Percentiles rank a stretch among this genome's conserved stretches.
phyloP scores from a whole-genome alignment of 805 yeast species.

The Saturnispora galanensis region DNA sequence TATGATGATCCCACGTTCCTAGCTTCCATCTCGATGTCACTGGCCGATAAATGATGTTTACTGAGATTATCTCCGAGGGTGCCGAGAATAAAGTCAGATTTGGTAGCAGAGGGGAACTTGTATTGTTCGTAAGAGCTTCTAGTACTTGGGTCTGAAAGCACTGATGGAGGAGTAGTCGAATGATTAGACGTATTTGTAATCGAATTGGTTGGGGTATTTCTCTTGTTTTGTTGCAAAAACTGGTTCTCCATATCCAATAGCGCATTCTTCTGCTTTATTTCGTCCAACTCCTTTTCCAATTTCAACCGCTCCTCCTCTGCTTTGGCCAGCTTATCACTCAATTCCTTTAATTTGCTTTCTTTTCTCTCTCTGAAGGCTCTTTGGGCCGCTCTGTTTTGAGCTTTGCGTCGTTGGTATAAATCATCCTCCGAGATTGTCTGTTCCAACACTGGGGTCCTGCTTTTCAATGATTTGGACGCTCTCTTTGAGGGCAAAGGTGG shows the following conservation, averaged over 20 bases:
- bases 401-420: slow-evolving; percentile 49
- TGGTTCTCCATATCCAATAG: slow-evolving; percentile 56
- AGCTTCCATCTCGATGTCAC: slow-evolving; percentile 11
- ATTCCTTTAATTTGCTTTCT: slow-evolving; percentile 59
- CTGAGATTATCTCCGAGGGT: slow-evolving; percentile 12
- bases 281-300: slow-evolving; percentile 33
- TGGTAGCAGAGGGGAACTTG: slow-evolving; percentile 20
- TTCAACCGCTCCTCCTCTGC: slow-evolving; percentile 40
- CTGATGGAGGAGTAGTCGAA: not conserved
- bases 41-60: slow-evolving; percentile 6
- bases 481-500: slow-evolving; percentile 2
- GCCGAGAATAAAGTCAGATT: slow-evolving; percentile 16
- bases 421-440: slow-evolving; percentile 26
- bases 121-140: slow-evolving; percentile 6
- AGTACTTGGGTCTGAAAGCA: not conserved
- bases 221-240: slow-evolving; percentile 27
- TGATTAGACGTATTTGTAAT: not conserved
- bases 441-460: not conserved
- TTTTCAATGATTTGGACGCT: not conserved
- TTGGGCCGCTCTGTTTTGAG: slow-evolving; percentile 82
- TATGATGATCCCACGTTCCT: slow-evolving; percentile 14
- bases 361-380: slow-evolving; percentile 78
- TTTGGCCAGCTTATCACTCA: slow-evolving; percentile 46
- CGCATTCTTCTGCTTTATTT: slow-evolving; percentile 41
- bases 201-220: not conserved